Evolutionary conservation across 176 grass and related monocot genomes (phyloP).

Genomic region (Aegilops bicornis): DNA sequence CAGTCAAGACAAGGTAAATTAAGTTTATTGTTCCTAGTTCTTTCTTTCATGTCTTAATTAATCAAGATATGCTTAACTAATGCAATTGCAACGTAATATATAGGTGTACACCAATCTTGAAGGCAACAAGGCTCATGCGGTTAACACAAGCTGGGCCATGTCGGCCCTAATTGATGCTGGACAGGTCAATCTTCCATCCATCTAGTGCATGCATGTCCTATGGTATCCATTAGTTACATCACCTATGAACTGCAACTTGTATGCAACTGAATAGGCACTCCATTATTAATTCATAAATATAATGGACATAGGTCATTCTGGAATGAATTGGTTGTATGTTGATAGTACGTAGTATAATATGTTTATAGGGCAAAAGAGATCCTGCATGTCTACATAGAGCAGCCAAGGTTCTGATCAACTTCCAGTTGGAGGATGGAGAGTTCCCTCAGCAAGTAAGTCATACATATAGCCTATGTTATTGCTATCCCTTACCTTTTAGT

Average conservation of each 20-base stretch:
- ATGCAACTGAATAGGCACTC: too few relatives aligned
- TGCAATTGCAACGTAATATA: not conserved
- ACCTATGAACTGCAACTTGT: too few relatives aligned
- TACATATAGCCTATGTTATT: too few relatives aligned
- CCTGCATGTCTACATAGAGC: not conserved
- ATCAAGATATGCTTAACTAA: too few relatives aligned
- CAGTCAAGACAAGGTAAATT: conserved; percentile 57
- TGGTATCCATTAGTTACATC: too few relatives aligned
- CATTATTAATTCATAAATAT: not conserved
- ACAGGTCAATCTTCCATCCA: conserved; percentile 39
- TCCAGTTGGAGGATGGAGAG: not conserved
- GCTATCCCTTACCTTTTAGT: not conserved
- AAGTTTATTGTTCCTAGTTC: too few relatives aligned
- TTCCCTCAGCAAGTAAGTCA: not conserved
- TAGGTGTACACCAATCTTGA: conserved; percentile 92
- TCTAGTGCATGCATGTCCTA: too few relatives aligned
- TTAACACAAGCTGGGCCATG: conserved; percentile 88
- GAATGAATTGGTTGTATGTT: not conserved
- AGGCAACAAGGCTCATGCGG: conserved; percentile 66
- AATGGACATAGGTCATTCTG: not conserved
- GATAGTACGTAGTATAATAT: not conserved
- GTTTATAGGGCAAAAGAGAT: not conserved
- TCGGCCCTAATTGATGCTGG: conserved; percentile 75
- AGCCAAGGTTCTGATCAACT: not conserved
- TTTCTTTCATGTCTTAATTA: not conserved